Percentiles rank a stretch among this genome's conserved stretches.
Conservation (phyloP, 805 yeast genomes). For the Metschnikowia sp. region DNA sequence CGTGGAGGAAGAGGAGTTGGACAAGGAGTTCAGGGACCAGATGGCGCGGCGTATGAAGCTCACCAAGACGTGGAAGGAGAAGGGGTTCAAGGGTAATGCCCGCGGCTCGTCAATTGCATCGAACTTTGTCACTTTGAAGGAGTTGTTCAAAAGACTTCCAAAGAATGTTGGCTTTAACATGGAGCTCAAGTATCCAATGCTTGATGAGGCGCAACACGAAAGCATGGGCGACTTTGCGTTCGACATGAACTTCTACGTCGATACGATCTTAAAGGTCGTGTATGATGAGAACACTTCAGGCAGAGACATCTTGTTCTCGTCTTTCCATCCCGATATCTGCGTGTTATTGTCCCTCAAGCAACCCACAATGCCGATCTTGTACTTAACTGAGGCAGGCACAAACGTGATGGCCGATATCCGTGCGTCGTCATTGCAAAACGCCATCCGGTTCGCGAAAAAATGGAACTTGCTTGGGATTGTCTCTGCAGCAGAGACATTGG, state of each 20-base stretch:
- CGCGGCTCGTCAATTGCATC: slow-evolving; percentile 90
- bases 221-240: slow-evolving; percentile 81
- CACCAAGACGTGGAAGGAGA: slow-evolving; percentile 83
- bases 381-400: slow-evolving; percentile 87
- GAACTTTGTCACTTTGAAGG: slow-evolving; percentile 83
- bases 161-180: slow-evolving; percentile 86
- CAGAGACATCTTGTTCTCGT: slow-evolving; percentile 84
- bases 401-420: slow-evolving; percentile 83
- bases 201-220: slow-evolving; percentile 86
- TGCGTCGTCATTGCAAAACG: slow-evolving; percentile 84
- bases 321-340: slow-evolving; percentile 94
- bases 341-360: slow-evolving; percentile 82
- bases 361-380: slow-evolving; percentile 88
- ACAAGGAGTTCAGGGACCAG: slow-evolving; percentile 37
- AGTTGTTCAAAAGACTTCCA: slow-evolving; percentile 79
- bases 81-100: slow-evolving; percentile 89
- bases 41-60: slow-evolving; percentile 67
- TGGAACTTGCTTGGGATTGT: slow-evolving; percentile 94
- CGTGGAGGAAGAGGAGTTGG: slow-evolving; percentile 31
- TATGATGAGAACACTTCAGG: slow-evolving; percentile 71
- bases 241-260: slow-evolving; percentile 85
- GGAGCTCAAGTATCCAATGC: slow-evolving; percentile 93
- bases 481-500: slow-evolving; percentile 79
- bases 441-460: slow-evolving; percentile 81
- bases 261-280: slow-evolving; percentile 75